Evolutionary conservation across 2,329 filamentous ascomycete genomes (phyloP), one percentile per base, ranked within the genome.

Genomic region (Aspergillus fructus): DNA sequence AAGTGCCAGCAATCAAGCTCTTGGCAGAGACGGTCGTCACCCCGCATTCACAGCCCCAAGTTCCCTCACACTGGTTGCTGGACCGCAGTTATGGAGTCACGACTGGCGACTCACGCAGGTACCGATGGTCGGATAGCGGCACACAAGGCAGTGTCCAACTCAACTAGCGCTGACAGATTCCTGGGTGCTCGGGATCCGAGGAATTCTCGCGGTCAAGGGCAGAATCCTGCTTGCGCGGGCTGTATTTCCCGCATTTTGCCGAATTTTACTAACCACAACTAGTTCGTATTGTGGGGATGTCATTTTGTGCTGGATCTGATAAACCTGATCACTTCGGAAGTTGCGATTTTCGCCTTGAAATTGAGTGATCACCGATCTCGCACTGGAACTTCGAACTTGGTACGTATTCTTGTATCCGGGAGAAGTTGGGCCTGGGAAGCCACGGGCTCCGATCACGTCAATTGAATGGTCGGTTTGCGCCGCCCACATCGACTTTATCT

Each of bases 71-170:
- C 51, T 60, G 55, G 54, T 37, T 37, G 53, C 6, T 39, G 62
- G 53, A 62, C 54, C 56, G 53, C 56, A 42, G 46, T 39, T 51
- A 42, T 53, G 55, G 45, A 55, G 60, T 48, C 49, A 49, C 46
- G 30, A 24, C 19, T n/a, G 4, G 1, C 46, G 30, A 24, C 19
- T 27, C 49, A 64, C 62, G 62, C 62, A 64, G 62, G 62, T 64
- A 64, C 62, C 55, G 55, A 48, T 57, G 46, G 40, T 33, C 51
- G 51, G 51, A 54, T 48, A 48, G 51, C 55, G 52, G 55, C 58
- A 60, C 58, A 45, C 27, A 54, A 60, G 51, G 46, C 37, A 51
- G 42, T 37, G 30, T 27, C 37, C 23, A 54, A 47, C 19, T n/a
- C 11, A 33, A 27, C 34, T 21, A 48, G 30, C 27, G 30, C 8